Evolutionary conservation across 495 filamentous ascomycete species (phyloP).

Genomic region (Hyaloscypha finlandica): DNA sequence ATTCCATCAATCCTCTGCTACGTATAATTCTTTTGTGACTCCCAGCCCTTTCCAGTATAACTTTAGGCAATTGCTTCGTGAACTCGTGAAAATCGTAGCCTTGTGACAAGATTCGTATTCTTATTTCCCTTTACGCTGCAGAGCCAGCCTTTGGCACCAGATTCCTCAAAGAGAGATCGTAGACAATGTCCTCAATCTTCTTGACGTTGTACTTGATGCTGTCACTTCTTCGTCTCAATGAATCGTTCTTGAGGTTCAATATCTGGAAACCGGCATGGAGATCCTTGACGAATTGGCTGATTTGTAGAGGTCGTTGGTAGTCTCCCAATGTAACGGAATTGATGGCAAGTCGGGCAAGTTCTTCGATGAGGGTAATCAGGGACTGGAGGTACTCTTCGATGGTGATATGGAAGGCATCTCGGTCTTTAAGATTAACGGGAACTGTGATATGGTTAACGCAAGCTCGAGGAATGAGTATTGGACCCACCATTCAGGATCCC

Average conservation of each 20-base stretch:
- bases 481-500: constrained; percentile 67
- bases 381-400: constrained; percentile 95
- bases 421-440: constrained; percentile 90
- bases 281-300: constrained; percentile 92
- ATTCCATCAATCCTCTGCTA: not conserved
- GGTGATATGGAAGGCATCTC: constrained; percentile 89
- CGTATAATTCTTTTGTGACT: not conserved
- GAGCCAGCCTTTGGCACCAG: constrained; percentile 56
- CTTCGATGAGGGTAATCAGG: constrained; percentile 83
- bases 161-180: constrained; percentile 87
- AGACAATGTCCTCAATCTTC: constrained; percentile 97
- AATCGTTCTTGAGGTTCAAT: constrained; percentile 95
- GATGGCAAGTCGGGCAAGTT: constrained; percentile 81
- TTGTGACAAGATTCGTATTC: not conserved
- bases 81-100: not conserved
- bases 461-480: constrained; percentile 2
- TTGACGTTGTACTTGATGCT: constrained; percentile 97
- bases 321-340: constrained; percentile 95
- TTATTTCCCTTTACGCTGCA: not conserved
- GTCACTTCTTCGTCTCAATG: constrained; percentile 82
- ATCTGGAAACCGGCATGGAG: constrained; percentile 94
- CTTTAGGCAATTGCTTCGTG: not conserved
- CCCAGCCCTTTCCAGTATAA: not conserved
- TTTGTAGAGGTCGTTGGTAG: constrained; percentile 76
- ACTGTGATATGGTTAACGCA: constrained; percentile 52